Conservation (phyloP, 129 eudicot genomes). For the Deinandra increscens region DNA sequence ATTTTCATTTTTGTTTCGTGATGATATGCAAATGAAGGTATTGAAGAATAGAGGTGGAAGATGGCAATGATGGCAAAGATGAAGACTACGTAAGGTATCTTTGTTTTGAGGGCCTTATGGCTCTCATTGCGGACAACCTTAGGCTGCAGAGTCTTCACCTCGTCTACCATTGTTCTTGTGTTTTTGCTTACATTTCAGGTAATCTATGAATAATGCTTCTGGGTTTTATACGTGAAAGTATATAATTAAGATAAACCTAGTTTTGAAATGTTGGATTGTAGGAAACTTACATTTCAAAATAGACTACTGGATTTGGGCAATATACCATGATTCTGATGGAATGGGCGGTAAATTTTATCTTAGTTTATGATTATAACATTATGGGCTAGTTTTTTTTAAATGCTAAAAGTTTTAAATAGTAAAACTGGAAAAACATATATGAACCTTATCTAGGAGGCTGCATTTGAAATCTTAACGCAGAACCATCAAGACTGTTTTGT, state of each 20-base stretch:
- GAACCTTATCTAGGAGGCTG: neutral
- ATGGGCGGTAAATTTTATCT: constrained; percentile 27
- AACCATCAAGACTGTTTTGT: neutral
- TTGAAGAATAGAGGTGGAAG: too few relatives aligned
- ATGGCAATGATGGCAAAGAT: too few relatives aligned
- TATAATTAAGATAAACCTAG: constrained; percentile 6
- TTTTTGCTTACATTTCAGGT: constrained; percentile 79
- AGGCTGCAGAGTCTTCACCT: constrained; percentile 85
- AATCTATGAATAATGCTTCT: constrained; percentile 16
- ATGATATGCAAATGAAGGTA: too few relatives aligned
- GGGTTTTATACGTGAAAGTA: constrained; percentile 3
- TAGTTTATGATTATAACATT: neutral
- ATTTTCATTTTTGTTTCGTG: too few relatives aligned
- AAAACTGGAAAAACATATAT: too few relatives aligned
- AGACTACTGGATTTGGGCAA: constrained; percentile 33
- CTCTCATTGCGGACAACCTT: too few relatives aligned
- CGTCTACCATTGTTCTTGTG: constrained; percentile 68
- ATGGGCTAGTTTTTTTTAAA: neutral
- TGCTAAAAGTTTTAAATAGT: too few relatives aligned
- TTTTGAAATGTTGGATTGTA: constrained; percentile 32
- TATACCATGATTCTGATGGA: constrained; percentile 74
- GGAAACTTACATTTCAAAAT: constrained; percentile 72
- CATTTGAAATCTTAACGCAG: neutral
- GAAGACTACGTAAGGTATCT: too few relatives aligned
- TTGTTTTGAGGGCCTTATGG: too few relatives aligned